A percentile compares a stretch with the other conserved stretches of the same genome.
Evolutionary conservation across 2,329 filamentous ascomycete species (phyloP).

Genomic region (Periconia sp.): DNA sequence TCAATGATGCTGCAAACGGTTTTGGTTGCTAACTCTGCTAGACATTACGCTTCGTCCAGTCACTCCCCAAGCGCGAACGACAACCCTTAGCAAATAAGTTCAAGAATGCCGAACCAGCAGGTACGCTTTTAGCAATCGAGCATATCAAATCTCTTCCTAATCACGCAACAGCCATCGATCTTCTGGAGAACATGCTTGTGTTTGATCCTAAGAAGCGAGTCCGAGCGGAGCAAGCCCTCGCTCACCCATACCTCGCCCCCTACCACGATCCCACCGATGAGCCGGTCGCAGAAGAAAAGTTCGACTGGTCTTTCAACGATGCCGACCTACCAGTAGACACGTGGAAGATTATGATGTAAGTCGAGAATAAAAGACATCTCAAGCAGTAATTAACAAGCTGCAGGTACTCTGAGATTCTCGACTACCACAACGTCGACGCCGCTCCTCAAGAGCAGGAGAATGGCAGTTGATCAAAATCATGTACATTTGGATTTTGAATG

Average conservation of each 20-base stretch:
- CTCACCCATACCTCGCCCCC: constrained; percentile 90
- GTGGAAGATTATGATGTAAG: constrained; percentile 99
- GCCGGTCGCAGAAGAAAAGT: constrained; percentile 94
- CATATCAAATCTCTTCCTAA: no score
- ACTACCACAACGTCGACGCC: constrained; percentile 91
- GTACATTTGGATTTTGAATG: constrained; percentile 54
- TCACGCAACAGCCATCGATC: constrained; percentile 86
- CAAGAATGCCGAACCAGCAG: constrained; percentile 87
- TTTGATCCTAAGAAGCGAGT: constrained; percentile 98
- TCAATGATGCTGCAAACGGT: not conserved
- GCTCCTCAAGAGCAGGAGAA: constrained; percentile 57
- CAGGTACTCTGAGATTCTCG: constrained; percentile 98
- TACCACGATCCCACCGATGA: constrained; percentile 99
- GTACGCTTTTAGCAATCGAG: no score
- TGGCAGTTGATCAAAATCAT: constrained; percentile 30
- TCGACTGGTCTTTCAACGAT: constrained; percentile 99
- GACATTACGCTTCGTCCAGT: constrained; percentile 97
- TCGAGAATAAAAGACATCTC: not conserved
- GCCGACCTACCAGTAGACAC: constrained; percentile 96
- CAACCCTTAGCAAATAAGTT: constrained; percentile 89
- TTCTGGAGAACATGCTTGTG: constrained; percentile 95
- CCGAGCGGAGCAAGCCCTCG: constrained; percentile 82
- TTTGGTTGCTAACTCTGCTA: constrained; percentile 47
- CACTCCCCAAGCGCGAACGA: constrained; percentile 90
- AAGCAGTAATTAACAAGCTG: constrained; percentile 21